Conservation (phyloP, 176 grass and related monocot species). For the Alloteropsis semialata region DNA sequence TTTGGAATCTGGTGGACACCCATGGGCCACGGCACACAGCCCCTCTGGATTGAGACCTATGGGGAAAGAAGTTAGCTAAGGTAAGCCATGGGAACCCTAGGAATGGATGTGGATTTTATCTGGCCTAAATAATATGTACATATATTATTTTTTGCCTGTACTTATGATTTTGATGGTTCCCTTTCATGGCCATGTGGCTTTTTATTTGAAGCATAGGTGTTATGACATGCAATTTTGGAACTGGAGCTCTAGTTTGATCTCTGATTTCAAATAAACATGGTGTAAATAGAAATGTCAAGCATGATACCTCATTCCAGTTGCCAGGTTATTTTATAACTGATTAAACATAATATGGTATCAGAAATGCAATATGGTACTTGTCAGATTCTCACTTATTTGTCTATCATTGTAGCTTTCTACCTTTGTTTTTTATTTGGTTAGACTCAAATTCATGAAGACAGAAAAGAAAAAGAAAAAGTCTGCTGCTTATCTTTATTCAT, state of each 20-base stretch:
- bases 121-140: too few relatives aligned
- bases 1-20: slow-evolving; percentile 9
- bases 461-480: not conserved
- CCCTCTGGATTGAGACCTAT: slow-evolving; percentile 3
- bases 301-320: not conserved
- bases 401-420: not conserved
- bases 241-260: not conserved
- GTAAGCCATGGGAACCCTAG: too few relatives aligned
- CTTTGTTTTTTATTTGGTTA: not conserved
- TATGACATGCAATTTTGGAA: not conserved
- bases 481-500: not conserved
- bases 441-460: not conserved
- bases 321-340: not conserved
- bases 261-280: not conserved
- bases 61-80: too few relatives aligned
- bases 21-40: not conserved
- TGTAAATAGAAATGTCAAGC: slow-evolving; percentile 11
- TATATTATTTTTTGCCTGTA: slow-evolving; percentile 5
- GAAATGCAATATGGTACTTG: not conserved
- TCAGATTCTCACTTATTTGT: too few relatives aligned
- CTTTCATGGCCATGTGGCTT: not conserved
- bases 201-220: not conserved
- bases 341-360: not conserved
- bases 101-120: too few relatives aligned
- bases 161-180: not conserved